These are phyloP conservation scores for Ashbya aceris DNA, from an alignment of 1,139 yeast species.

Conservation along the genomic window DNA sequence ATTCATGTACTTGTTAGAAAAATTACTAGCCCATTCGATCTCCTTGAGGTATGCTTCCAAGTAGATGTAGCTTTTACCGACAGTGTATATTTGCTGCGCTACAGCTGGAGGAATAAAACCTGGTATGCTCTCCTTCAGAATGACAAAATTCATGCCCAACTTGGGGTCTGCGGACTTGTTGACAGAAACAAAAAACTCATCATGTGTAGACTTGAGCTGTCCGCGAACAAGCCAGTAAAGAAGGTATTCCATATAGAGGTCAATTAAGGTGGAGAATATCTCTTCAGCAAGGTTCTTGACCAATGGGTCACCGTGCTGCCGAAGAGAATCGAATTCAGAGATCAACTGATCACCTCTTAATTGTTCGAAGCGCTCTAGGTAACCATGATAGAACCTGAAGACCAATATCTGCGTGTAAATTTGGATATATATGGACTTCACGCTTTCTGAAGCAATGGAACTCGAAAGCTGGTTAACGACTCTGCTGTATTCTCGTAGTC, in stretches of 20 bases:
- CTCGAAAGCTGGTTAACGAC: slow-evolving; percentile 47
- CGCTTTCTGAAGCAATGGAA: slow-evolving; percentile 23
- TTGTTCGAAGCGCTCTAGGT: slow-evolving; percentile 33
- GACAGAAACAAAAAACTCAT: slow-evolving; percentile 58
- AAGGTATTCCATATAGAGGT: slow-evolving; percentile 56
- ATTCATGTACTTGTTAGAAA: slow-evolving; percentile 27
- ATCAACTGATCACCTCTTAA: slow-evolving; percentile 49
- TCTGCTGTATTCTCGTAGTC: slow-evolving; percentile 45
- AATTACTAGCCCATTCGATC: slow-evolving; percentile 45
- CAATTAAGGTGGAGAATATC: slow-evolving; percentile 42
- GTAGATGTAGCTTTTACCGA: slow-evolving; percentile 72
- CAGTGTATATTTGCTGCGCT: slow-evolving; percentile 54
- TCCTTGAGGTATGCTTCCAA: slow-evolving; percentile 58
- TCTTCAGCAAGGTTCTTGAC: slow-evolving; percentile 37
- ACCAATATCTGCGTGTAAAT: slow-evolving; percentile 44
- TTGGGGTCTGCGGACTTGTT: slow-evolving; percentile 8
- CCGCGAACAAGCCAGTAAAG: slow-evolving; percentile 68
- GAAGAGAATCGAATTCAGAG: slow-evolving; percentile 41
- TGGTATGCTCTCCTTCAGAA: slow-evolving; percentile 41
- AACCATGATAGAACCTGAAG: slow-evolving; percentile 46
- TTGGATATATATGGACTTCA: slow-evolving; percentile 37
- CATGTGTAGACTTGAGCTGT: slow-evolving; percentile 42
- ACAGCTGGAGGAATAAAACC: slow-evolving; percentile 40
- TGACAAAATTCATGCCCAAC: background rate
- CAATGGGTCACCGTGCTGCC: slow-evolving; percentile 54